Percentiles rank a stretch among this genome's conserved stretches.
Conservation (phyloP, 108 stramenopile species). For the Cyclostephanos tholiformis region DNA sequence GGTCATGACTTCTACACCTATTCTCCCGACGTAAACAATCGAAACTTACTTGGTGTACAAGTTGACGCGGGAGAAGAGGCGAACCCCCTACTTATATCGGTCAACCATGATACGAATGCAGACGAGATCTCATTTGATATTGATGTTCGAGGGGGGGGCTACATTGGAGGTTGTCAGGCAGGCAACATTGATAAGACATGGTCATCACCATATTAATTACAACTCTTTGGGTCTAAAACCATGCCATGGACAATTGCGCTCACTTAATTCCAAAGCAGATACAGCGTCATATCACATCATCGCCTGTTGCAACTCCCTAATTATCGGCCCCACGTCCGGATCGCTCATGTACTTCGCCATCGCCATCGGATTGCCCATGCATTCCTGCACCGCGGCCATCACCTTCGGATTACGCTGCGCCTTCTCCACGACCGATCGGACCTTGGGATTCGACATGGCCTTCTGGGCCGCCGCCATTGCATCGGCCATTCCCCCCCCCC, state of each 20-base stretch:
- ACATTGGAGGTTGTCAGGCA: constrained; percentile 15
- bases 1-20: constrained; percentile 25
- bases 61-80: constrained; percentile 29
- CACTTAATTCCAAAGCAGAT: too few species aligned
- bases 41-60: constrained; percentile 21
- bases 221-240: neutral
- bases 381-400: constrained; percentile 78
- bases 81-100: constrained; percentile 33
- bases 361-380: constrained; percentile 83
- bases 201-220: constrained; percentile 30
- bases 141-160: constrained; percentile 31
- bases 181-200: constrained; percentile 41
- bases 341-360: constrained; percentile 83
- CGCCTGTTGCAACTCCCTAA: constrained; percentile 65
- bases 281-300: too few species aligned
- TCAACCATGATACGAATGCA: constrained; percentile 10
- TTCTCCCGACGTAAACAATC: constrained; percentile 22
- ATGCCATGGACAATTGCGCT: too few species aligned
- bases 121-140: constrained; percentile 14
- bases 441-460: constrained; percentile 85
- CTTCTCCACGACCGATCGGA: constrained; percentile 64
- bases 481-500: constrained; percentile 58
- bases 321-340: constrained; percentile 74
- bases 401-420: constrained; percentile 73
- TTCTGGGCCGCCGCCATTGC: constrained; percentile 73